A percentile compares a stretch with the other conserved stretches of the same genome.
Evolutionary conservation across 371 early-diverging fungal species (phyloP).

Genomic region (Mortierella sp.): DNA sequence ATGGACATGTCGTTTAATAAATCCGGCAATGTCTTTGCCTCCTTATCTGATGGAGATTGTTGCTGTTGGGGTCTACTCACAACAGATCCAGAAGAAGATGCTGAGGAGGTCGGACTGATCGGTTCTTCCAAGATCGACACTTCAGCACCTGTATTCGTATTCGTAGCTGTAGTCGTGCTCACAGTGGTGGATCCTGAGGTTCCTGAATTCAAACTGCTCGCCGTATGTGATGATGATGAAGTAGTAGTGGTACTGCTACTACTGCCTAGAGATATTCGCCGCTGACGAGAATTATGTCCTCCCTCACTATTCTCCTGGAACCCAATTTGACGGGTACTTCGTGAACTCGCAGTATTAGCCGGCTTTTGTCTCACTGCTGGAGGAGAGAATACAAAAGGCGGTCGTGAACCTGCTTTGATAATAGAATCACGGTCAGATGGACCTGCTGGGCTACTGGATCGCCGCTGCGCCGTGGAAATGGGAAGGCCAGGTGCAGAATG

Average conservation of each 20-base stretch:
- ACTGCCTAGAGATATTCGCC: too few relatives aligned
- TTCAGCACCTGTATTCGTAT: too few relatives aligned
- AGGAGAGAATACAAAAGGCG: not conserved
- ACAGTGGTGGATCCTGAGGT: too few relatives aligned
- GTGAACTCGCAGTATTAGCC: not conserved
- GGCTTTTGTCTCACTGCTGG: not conserved
- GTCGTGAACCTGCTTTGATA: not conserved
- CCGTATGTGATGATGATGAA: too few relatives aligned
- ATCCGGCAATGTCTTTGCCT: constrained; percentile 4
- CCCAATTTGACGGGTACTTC: too few relatives aligned
- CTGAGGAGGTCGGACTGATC: too few relatives aligned
- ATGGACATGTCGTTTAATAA: constrained; percentile 24
- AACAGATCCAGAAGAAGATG: too few relatives aligned
- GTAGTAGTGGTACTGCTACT: too few relatives aligned
- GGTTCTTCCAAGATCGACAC: too few relatives aligned
- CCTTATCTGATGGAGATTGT: constrained; percentile 2
- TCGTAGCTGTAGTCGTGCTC: too few relatives aligned
- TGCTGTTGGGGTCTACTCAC: constrained; percentile 20
- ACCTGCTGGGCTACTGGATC: constrained; percentile 24
- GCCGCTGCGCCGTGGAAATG: not conserved
- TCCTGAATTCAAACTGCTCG: too few relatives aligned
- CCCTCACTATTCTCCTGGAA: not conserved
- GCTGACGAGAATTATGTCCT: too few relatives aligned
- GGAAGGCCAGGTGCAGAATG: constrained; percentile 21
- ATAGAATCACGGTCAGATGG: not conserved